These are phyloP conservation scores for Nissolia schottii DNA, from an alignment of 306 rosid species.

Conservation along the genomic window DNA sequence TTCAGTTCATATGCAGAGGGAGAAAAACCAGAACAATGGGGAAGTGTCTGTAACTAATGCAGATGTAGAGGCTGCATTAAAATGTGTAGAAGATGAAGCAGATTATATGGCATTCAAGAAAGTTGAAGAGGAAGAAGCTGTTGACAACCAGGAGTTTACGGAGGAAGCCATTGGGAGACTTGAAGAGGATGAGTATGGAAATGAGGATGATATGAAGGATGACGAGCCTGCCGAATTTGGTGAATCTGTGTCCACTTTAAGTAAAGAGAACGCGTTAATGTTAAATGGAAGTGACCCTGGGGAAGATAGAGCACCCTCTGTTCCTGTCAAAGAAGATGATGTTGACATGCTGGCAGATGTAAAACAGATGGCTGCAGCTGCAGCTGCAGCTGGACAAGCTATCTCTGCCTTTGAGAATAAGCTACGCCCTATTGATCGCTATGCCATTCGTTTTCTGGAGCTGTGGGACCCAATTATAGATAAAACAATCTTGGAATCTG, in stretches of 20 bases:
- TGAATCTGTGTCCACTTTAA: constrained; percentile 42
- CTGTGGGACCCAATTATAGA: constrained; percentile 93
- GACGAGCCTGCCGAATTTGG: constrained; percentile 69
- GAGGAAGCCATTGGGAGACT: constrained; percentile 91
- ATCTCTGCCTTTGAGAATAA: constrained; percentile 76
- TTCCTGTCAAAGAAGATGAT: constrained; percentile 66
- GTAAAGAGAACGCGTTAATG: constrained; percentile 47
- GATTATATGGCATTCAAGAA: constrained; percentile 95
- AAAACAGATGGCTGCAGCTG: constrained; percentile 94
- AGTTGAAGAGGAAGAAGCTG: constrained; percentile 96
- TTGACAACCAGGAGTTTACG: constrained; percentile 94
- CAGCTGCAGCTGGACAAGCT: constrained; percentile 90
- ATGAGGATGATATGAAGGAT: constrained; percentile 73
- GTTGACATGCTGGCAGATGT: constrained; percentile 92
- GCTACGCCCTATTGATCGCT: constrained; percentile 89
- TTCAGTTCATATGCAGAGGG: constrained; percentile 76
- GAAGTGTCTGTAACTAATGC: constrained; percentile 76
- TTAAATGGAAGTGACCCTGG: constrained; percentile 41
- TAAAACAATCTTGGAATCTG: constrained; percentile 79
- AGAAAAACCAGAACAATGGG: constrained; percentile 48
- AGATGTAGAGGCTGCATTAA: constrained; percentile 91
- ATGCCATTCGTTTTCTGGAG: constrained; percentile 95
- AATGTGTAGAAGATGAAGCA: constrained; percentile 93
- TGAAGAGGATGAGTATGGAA: constrained; percentile 88
- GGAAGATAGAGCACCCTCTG: constrained; percentile 59